These are phyloP conservation scores for Pisolithus tinctorius DNA, from an alignment of 768 basidiomycete genomes.

Conservation along the genomic window DNA sequence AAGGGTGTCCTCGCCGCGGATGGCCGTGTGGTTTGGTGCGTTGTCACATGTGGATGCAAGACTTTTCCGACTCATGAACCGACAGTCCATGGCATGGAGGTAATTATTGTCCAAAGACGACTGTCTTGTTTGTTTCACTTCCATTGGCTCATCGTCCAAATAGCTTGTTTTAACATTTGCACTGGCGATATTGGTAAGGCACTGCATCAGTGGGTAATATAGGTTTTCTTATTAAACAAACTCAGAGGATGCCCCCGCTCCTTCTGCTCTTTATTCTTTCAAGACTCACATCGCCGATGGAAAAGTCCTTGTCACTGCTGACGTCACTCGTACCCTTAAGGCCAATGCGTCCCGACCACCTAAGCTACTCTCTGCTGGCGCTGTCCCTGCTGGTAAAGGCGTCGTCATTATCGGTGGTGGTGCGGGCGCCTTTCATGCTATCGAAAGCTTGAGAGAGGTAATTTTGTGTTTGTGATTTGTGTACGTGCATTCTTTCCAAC, in stretches of 20 bases:
- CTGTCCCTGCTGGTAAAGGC: conserved; percentile 47
- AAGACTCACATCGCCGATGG: conserved; percentile 57
- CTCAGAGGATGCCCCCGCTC: conserved; percentile 84
- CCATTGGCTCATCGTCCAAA: background rate
- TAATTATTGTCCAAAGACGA: conserved; percentile 19
- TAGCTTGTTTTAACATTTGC: conserved; percentile 84
- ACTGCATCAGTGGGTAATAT: background rate
- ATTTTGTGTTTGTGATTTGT: conserved; percentile 5
- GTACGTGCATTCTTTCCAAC: background rate
- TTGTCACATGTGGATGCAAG: conserved; percentile 1
- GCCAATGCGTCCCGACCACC: conserved; percentile 61
- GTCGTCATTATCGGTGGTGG: conserved; percentile 87
- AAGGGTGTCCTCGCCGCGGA: conserved; percentile 78
- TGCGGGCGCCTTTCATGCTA: conserved; percentile 64
- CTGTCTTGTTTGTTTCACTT: too few relatives aligned
- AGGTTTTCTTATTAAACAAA: conserved; percentile 6
- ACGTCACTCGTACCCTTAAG: conserved; percentile 52
- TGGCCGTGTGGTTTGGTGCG: conserved; percentile 74
- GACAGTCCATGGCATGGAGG: conserved; percentile 84
- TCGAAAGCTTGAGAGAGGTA: conserved; percentile 81
- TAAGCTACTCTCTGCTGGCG: conserved; percentile 41
- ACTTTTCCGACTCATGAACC: background rate
- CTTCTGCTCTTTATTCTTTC: conserved; percentile 74
- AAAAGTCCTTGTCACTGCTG: conserved; percentile 75
- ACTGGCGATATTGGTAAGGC: conserved; percentile 71